Percentiles rank a stretch among this genome's conserved stretches.
Conservation (phyloP, 1,284 basidiomycete species). For the Rhodotorula sp. region DNA sequence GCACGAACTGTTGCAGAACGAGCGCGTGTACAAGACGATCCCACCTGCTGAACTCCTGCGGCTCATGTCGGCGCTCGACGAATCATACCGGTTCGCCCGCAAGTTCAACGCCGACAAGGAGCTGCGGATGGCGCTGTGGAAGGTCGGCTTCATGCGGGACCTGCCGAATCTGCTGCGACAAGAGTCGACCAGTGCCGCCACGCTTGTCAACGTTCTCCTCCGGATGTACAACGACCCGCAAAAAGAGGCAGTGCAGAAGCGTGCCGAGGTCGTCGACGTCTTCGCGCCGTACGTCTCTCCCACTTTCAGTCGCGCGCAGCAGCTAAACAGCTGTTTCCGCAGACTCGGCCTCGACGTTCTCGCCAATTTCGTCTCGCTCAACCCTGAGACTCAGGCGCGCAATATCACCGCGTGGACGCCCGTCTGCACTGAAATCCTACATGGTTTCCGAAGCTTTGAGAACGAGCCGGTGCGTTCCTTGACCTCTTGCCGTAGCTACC, state of each 20-base stretch:
- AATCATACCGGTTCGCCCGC: constrained; percentile 94
- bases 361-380: constrained; percentile 85
- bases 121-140: constrained; percentile 93
- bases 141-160: constrained; percentile 99
- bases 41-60: constrained; percentile 89
- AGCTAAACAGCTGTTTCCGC: not conserved
- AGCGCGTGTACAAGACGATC: constrained; percentile 88
- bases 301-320: constrained; percentile 5
- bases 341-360: constrained; percentile 89
- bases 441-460: constrained; percentile 85
- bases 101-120: constrained; percentile 99
- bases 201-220: constrained; percentile 85
- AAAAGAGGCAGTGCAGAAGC: constrained; percentile 73
- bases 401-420: constrained; percentile 98
- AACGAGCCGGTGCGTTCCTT: constrained; percentile 72
- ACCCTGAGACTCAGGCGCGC: constrained; percentile 86
- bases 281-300: constrained; percentile 76
- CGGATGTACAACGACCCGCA: constrained; percentile 94
- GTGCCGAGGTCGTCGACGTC: constrained; percentile 79
- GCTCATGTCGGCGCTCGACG: constrained; percentile 90
- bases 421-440: constrained; percentile 88
- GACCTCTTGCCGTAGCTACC: not conserved
- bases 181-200: constrained; percentile 94
- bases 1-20: constrained; percentile 88
- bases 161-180: constrained; percentile 97